Base-by-base conservation (phyloP, 2,329 filamentous ascomycete species). In the Cordyceps militaris region DNA sequence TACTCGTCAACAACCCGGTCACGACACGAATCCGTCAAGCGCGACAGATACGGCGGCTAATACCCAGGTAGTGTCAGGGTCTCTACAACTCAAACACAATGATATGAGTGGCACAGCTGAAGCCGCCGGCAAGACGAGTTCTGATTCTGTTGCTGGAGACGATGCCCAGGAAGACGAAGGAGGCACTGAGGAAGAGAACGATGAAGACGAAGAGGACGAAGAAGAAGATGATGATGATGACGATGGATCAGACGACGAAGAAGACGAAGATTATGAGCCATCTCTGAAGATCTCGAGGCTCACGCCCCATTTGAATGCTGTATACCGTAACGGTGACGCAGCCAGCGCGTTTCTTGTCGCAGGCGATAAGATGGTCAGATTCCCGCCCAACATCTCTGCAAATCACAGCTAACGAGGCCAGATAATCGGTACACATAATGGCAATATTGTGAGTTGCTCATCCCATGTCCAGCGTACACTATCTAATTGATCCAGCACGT, bases 271-370 rank as follows among this genome's bases (percentile, higher is more conserved):
- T 6, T 93, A 97, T 19, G 93, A 97, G 73, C 95, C 94, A 28
- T 88, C 87, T 67, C 82, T 99, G 66, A 99, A 99, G 73, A 97
- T 97, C 71, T 88, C 87, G 52, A 87, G 91, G 50, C 75, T 97
- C 64, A 97, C 94, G 8, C 87, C 86, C 60, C 86, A 87, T 66
- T 76, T 99, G 61, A 84, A 82, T 26, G 78, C 87, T 44, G 83
- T 97, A 34, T 99, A 99, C 75, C 86, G 91, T 59, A 96, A 96
- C 75, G 92, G 91, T 65, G 94, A 99, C 80, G 90, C 91, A 64
- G 97, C 93, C 26, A 97, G 92, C 72, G 79, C 89, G 9, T 96
- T 96, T 70, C 75, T 95, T 51, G 90, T 96, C 51, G 89, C 89
- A 42, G 93, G 93, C 54, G 93, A 99, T 77, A 97, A 97, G 77